Evolutionary conservation across 495 filamentous ascomycete genomes (phyloP).

Genomic region (Penicillium tannophilum): DNA sequence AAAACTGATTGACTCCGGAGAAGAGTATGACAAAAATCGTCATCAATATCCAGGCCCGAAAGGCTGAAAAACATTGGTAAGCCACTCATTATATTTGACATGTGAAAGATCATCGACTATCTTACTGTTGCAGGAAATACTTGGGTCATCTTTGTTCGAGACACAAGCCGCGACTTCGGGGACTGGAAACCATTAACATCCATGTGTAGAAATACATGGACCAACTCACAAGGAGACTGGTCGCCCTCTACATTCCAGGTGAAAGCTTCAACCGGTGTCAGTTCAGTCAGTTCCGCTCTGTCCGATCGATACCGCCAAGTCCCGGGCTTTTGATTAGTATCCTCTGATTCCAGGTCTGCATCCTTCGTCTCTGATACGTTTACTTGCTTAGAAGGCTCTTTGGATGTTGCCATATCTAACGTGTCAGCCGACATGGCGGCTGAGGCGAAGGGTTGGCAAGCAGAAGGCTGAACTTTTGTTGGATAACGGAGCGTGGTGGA

Average conservation of each 20-base stretch:
- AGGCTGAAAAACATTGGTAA: constrained; percentile 13
- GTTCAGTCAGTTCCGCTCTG: constrained; percentile 17
- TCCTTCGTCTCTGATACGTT: constrained; percentile 3
- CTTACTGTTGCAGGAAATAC: constrained; percentile 27
- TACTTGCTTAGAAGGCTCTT: constrained; percentile 6
- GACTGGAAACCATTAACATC: constrained; percentile 16
- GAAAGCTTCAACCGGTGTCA: constrained; percentile 30
- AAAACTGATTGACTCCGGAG: constrained; percentile 32
- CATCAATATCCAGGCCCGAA: constrained; percentile 30
- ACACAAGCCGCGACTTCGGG: constrained; percentile 36
- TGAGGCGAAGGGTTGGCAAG: background rate
- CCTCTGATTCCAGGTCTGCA: constrained; percentile 15
- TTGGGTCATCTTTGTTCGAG: constrained; percentile 32
- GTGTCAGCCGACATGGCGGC: background rate
- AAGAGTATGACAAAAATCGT: constrained; percentile 32
- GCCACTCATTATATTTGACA: background rate
- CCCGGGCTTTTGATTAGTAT: constrained; percentile 2
- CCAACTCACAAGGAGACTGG: constrained; percentile 29
- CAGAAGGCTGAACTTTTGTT: background rate
- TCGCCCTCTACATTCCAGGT: constrained; percentile 33
- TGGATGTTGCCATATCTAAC: constrained; percentile 4
- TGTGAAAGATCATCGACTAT: background rate
- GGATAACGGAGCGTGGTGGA: too few species aligned
- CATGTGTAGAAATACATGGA: background rate
- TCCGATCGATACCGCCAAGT: constrained; percentile 10